Evolutionary conservation across 2,329 filamentous ascomycete genomes (phyloP), one percentile per base, ranked within the genome.

Genomic region (Colletotrichum spaethianum): DNA sequence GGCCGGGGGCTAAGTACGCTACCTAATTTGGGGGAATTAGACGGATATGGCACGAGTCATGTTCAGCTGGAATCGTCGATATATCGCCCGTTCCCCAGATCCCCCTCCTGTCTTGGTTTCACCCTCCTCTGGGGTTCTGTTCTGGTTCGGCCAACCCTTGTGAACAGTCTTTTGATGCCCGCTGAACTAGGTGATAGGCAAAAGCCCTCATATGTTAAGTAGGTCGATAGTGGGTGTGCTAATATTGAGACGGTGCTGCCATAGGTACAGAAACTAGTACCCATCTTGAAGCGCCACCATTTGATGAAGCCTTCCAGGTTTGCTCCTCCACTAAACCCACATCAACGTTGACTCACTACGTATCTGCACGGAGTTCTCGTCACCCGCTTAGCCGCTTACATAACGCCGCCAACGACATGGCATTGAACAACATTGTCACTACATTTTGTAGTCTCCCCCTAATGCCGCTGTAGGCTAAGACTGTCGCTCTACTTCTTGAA

Each of bases 371-470:
- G 67, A 60, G 44, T 53, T 65, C 38, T 52, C 16, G n/a, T 23
- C n/a, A 57, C 56, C 23, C 52, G 61, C 60, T 31, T 26, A 23
- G 46, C 68, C 63, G 63, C 68, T 70, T 62, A 70, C 42, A 11
- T 70, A 70, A 70, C 46, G 26, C n/a, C 14, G 1, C 12, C 8
- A 42, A 71, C 63, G 56, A 71, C 68, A 67, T 38, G 23, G 16
- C 20, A 57, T 44, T 11, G 16, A 20, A 57, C 52, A 28, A 16
- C 8, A 23, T 18, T 16, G 36, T 5, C 14, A 40, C 38, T 48
- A n/a, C n/a, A n/a, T n/a, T n/a, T n/a, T n/a, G n/a, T n/a, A n/a
- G n/a, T n/a, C n/a, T n/a, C n/a, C 1, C 18, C n/a, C 6, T 1
- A n/a, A 4, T 23, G 53, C 9, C 20, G 20, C 18, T 1, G 23